Evolutionary conservation across 306 rosid genomes (phyloP).

Genomic region (Prunus kanzakura): DNA sequence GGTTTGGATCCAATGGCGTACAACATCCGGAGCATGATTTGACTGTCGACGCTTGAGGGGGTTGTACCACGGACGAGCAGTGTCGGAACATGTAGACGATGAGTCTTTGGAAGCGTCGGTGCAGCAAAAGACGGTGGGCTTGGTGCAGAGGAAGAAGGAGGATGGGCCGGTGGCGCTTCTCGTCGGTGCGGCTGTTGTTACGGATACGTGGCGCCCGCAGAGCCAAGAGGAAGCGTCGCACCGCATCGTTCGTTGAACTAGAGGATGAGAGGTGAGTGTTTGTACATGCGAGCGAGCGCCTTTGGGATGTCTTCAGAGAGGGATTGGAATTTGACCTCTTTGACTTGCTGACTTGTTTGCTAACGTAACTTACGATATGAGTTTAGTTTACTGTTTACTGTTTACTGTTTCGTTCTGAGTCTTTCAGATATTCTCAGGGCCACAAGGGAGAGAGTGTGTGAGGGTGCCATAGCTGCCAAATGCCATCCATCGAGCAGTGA

Average conservation of each 20-base stretch:
- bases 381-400: too few species aligned
- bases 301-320: not conserved
- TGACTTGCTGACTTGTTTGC: too few species aligned
- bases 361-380: too few species aligned
- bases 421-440: too few species aligned
- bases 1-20: conserved; percentile 70
- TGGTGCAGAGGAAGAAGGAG: conserved; percentile 23
- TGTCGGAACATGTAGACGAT: conserved; percentile 27
- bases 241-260: conserved; percentile 25
- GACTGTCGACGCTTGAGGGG: conserved; percentile 30
- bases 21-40: conserved; percentile 26
- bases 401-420: too few species aligned
- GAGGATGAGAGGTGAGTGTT: not conserved
- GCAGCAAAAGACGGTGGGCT: conserved; percentile 27
- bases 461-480: too few species aligned
- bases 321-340: not conserved
- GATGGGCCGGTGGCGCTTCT: conserved; percentile 10
- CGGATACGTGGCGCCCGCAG: conserved; percentile 14
- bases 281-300: not conserved
- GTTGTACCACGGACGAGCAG: conserved; percentile 34
- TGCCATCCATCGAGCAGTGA: too few species aligned
- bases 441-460: too few species aligned
- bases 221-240: conserved; percentile 36
- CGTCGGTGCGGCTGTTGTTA: conserved; percentile 10
- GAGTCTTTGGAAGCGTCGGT: conserved; percentile 21